Base-by-base conservation (phyloP, 1,139 yeast species). In the Sugiyamaella xylanicola region DNA sequence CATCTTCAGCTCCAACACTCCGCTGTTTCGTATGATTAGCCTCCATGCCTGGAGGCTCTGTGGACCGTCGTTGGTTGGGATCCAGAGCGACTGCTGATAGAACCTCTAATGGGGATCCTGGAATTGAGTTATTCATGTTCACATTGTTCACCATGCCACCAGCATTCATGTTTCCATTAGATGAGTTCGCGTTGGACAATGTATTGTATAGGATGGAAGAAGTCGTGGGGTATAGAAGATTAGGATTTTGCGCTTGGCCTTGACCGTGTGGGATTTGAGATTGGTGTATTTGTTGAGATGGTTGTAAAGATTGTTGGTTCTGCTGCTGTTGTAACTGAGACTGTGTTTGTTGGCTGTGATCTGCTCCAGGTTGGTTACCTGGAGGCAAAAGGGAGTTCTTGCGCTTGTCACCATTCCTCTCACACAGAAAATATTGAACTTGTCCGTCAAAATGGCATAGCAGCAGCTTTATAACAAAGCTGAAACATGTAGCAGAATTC, bases 41-140 rank as follows among this genome's bases (percentile, higher is more conserved):
- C 13, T 48, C 47, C 13, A 17, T 9, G 17, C 39, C 22, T 32
- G 48, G 29, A 11, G 42, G 37, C 11, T 44, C 50, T 22, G 42
- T 21, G 16, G 48, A 42, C 17, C 42, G 58, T 22, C 54, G 54
- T n/a, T 48, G 59, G 32, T 56, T 56, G 11, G 56, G 48, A 48
- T 55, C 63, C 25, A 61, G 53, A 3, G 69, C 69, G 9, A 66
- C 68, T 17, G 61, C 56, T 0, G 68, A 63, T 7, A 71, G 42
- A 19, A 71, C 63, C 37, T 72, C 74, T 17, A 72, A 50, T 3
- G 70, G 65, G 15, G 68, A 64, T 51, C 68, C 68, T 29, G 65
- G 62, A 19, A 56, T 44, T 22, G 44, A 16, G 2, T 45, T 50
- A 35, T 53, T 56, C 8, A 55, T 48, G 3, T 9, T 32, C 22